A percentile compares a stretch with the other conserved stretches of the same genome.
Conservation (phyloP, 2,329 filamentous ascomycete genomes). For the Stylonectria norvegica region DNA sequence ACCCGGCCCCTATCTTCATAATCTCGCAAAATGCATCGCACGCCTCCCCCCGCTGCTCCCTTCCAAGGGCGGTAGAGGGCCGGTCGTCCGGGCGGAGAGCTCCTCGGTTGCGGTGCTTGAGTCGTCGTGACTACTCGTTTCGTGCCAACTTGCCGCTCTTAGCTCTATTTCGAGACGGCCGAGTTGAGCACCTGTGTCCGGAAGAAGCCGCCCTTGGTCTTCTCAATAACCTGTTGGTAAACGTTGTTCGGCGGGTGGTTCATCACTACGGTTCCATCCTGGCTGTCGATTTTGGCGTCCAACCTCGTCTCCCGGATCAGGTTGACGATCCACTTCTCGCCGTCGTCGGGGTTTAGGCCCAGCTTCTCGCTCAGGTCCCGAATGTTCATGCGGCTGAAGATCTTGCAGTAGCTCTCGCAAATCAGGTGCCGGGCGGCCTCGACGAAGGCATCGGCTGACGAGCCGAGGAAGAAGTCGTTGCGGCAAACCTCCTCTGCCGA, state of each 20-base stretch:
- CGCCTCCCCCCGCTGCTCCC: background rate
- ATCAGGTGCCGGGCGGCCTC: conserved; percentile 94
- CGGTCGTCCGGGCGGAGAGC: background rate
- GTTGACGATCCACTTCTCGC: conserved; percentile 99
- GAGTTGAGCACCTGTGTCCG: conserved; percentile 87
- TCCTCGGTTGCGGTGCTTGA: conserved; percentile 3
- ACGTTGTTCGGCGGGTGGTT: conserved; percentile 98
- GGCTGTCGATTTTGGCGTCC: conserved; percentile 98
- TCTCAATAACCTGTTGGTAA: conserved; percentile 98
- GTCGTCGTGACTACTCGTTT: conserved; percentile 13
- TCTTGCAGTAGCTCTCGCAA: conserved; percentile 99
- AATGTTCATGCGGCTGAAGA: conserved; percentile 97
- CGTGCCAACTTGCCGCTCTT: conserved; percentile 1
- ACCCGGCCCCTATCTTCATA: too few species aligned
- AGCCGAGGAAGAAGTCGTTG: conserved; percentile 91
- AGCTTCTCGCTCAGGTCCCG: conserved; percentile 91
- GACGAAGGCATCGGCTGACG: conserved; percentile 81
- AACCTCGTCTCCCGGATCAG: conserved; percentile 95
- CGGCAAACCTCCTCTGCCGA: conserved; percentile 89
- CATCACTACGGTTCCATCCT: conserved; percentile 98
- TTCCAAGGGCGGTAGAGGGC: background rate
- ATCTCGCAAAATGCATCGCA: too few species aligned
- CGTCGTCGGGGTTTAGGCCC: conserved; percentile 87
- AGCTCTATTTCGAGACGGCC: conserved; percentile 52
- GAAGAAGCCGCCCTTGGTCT: conserved; percentile 98